A percentile compares a stretch with the other conserved stretches of the same genome.
Conservation (phyloP, 2,329 filamentous ascomycete genomes). For the Paramyrothecium roridum region DNA sequence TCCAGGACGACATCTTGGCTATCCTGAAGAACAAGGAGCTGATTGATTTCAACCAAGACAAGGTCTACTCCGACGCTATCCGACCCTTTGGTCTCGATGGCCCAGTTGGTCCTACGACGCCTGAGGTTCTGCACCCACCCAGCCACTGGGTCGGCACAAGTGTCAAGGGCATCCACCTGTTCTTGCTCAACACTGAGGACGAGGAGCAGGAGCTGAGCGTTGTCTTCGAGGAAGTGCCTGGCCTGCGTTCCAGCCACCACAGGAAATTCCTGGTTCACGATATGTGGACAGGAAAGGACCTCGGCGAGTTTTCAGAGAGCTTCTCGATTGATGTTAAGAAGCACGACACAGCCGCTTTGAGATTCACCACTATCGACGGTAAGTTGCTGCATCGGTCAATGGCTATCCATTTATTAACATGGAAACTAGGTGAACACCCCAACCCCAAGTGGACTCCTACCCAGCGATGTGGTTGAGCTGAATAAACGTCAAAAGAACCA, state of each 20-base stretch:
- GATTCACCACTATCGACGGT: background rate
- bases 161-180: conserved; percentile 38
- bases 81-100: conserved; percentile 44
- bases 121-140: conserved; percentile 28
- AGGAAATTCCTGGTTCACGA: conserved; percentile 36
- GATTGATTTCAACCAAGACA: conserved; percentile 44
- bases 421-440: background rate
- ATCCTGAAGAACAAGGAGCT: conserved; percentile 39
- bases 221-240: conserved; percentile 36
- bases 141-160: conserved; percentile 44
- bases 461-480: background rate
- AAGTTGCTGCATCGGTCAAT: background rate
- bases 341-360: conserved; percentile 28
- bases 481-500: too few relatives aligned
- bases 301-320: conserved; percentile 28
- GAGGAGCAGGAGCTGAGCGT: conserved; percentile 31
- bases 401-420: background rate
- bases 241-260: conserved; percentile 18
- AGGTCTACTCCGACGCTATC: conserved; percentile 34
- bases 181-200: conserved; percentile 42
- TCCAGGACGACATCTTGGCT: conserved; percentile 29
- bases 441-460: conserved; percentile 1
- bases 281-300: conserved; percentile 40
- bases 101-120: conserved; percentile 45
- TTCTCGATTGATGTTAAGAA: conserved; percentile 17